phyloP scores from a whole-genome alignment of 1,139 yeast genomes.

The Yamadazyma jaroonii region DNA sequence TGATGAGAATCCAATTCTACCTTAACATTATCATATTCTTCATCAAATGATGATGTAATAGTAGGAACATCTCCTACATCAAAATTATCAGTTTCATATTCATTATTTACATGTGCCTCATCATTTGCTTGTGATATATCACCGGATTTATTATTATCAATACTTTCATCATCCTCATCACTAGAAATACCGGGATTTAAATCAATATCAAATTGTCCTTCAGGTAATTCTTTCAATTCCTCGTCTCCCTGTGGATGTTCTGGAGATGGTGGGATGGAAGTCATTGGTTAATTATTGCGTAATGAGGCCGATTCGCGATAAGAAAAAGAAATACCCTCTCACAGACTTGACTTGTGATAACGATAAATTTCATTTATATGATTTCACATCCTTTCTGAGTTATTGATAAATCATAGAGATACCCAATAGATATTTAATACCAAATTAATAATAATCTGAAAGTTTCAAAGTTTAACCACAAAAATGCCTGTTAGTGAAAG shows the following conservation, averaged over 20 bases:
- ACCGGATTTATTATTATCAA: background rate
- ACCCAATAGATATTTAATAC: background rate
- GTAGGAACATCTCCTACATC: background rate
- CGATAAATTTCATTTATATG: background rate
- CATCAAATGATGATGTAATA: slow-evolving; percentile 10
- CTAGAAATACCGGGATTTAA: slow-evolving; percentile 42
- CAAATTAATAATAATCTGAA: background rate
- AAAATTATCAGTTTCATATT: slow-evolving; percentile 15
- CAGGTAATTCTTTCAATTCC: slow-evolving; percentile 33
- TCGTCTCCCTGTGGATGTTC: slow-evolving; percentile 46
- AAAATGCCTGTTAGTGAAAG: slow-evolving; percentile 12
- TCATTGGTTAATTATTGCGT: slow-evolving; percentile 3
- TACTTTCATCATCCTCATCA: slow-evolving; percentile 20
- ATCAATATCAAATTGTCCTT: slow-evolving; percentile 32
- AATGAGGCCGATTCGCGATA: slow-evolving; percentile 8
- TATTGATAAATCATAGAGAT: too few species aligned
- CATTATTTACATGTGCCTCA: background rate
- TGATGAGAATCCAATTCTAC: slow-evolving; percentile 8
- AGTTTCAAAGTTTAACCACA: background rate
- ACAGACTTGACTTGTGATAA: slow-evolving; percentile 1
- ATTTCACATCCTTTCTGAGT: background rate
- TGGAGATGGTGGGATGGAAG: slow-evolving; percentile 41
- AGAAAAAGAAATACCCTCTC: slow-evolving; percentile 3
- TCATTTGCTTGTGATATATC: background rate
- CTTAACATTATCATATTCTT: slow-evolving; percentile 9